Conservation (phyloP, 2,329 filamentous ascomycete genomes). For the Claviceps paspali region DNA sequence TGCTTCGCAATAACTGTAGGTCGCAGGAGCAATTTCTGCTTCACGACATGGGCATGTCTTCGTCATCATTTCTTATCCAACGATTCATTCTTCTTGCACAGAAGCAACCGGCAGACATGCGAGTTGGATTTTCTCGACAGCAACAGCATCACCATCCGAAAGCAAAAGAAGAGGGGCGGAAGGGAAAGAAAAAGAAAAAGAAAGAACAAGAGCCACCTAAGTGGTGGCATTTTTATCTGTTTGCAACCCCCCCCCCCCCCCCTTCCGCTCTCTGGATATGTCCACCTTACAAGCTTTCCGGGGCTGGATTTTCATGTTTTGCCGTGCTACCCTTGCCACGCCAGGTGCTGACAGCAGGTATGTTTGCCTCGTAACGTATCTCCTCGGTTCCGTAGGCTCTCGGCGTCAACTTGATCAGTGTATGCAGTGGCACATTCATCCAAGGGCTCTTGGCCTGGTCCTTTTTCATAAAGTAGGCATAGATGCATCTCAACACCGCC, state of each 20-base stretch:
- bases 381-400: constrained; percentile 89
- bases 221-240: too few species aligned
- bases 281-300: constrained; percentile 17
- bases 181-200: too few species aligned
- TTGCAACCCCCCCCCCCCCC: too few species aligned
- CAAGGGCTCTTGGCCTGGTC: constrained; percentile 85
- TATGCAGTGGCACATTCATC: constrained; percentile 97
- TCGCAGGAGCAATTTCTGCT: neutral
- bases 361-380: constrained; percentile 74
- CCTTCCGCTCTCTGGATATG: too few species aligned
- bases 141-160: too few species aligned
- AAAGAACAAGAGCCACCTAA: too few species aligned
- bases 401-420: constrained; percentile 89
- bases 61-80: neutral
- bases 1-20: neutral
- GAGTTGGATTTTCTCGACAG: too few species aligned
- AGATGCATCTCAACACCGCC: constrained; percentile 91
- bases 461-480: constrained; percentile 97
- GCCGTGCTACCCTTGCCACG: constrained; percentile 84
- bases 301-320: constrained; percentile 57
- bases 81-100: neutral
- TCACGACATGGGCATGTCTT: neutral
- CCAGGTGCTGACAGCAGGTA: constrained; percentile 93
- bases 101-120: neutral
- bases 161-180: too few species aligned